These are phyloP conservation scores for Cokeromyces recurvatus DNA, from an alignment of 371 early-diverging fungal genomes.

Conservation along the genomic window DNA sequence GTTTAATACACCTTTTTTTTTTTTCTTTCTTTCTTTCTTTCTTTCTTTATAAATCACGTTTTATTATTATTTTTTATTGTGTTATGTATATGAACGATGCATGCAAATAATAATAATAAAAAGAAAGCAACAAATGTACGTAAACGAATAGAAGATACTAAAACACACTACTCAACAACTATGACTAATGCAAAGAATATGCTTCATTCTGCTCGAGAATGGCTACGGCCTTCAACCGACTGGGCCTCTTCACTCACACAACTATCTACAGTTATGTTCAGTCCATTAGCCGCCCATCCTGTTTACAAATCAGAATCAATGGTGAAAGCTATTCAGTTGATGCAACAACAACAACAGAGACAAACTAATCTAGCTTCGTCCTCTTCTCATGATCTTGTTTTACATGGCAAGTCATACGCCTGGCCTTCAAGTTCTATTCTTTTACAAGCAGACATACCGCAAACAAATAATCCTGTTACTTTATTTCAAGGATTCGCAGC, in stretches of 20 bases:
- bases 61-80: no score
- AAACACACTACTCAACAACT: no score
- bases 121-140: no score
- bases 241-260: slow-evolving; percentile 32
- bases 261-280: slow-evolving; percentile 44
- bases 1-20: no score
- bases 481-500: slow-evolving; percentile 62
- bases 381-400: slow-evolving; percentile 16
- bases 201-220: no score
- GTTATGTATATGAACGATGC: no score
- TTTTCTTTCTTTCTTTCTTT: no score
- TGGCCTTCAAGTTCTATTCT: slow-evolving; percentile 47
- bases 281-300: slow-evolving; percentile 42
- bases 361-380: slow-evolving; percentile 9
- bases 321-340: slow-evolving; percentile 39
- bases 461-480: slow-evolving; percentile 44
- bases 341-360: slow-evolving; percentile 40
- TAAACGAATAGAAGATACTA: no score
- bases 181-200: no score
- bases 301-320: slow-evolving; percentile 44
- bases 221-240: no score
- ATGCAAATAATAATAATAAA: no score
- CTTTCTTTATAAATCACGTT: no score
- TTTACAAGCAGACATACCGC: slow-evolving; percentile 52
- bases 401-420: slow-evolving; percentile 21